Evolutionary conservation across 306 rosid species (phyloP), one percentile per base, ranked within the genome.

Genomic region (Vigna reflexopilosa): DNA sequence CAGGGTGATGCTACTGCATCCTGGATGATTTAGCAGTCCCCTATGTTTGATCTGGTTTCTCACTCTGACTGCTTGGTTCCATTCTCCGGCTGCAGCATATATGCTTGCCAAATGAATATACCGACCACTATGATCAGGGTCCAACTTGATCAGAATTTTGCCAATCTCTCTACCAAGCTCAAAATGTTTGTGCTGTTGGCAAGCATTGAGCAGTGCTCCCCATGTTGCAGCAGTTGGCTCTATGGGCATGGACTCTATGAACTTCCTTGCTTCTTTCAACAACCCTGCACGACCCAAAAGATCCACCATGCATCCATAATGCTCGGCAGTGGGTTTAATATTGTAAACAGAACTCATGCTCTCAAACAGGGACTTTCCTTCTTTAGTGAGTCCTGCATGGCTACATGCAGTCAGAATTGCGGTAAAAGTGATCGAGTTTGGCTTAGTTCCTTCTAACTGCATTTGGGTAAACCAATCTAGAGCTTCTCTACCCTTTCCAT

Each of bases 251-350:
- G 79, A 79, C 69, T 85, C 84, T 58, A 83, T 82, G 24, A 89
- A 82, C 63, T 81, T 82, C 70, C 80, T 85, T 58, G 88, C 89
- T 38, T 87, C 91, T 49, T 77, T 63, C 75, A 89, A 78, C 80
- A 80, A 76, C 63, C 87, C 93, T 42, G 88, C 88, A 2, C 89
- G 82, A 56, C 93, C 88, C 17, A 83, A 76, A 50, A 89, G 89
- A 52, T 89, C 93, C 67, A 87, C 91, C 87, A 89, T 87, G 79
- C 91, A 87, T 19, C 91, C 89, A 54, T 82, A 85, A 77, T 89
- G 91, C 70, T 89, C 88, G 47, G 87, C 75, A 36, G 77, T 69
- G 17, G 87, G 93, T 57, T 76, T 83, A 79, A 85, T 45, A 69
- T 75, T 75, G 67, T 89, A 77, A 50, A 79, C 70, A 69, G 50